Base-by-base conservation (phyloP, 1,139 yeast genomes). In the Taphrina sp. region DNA sequence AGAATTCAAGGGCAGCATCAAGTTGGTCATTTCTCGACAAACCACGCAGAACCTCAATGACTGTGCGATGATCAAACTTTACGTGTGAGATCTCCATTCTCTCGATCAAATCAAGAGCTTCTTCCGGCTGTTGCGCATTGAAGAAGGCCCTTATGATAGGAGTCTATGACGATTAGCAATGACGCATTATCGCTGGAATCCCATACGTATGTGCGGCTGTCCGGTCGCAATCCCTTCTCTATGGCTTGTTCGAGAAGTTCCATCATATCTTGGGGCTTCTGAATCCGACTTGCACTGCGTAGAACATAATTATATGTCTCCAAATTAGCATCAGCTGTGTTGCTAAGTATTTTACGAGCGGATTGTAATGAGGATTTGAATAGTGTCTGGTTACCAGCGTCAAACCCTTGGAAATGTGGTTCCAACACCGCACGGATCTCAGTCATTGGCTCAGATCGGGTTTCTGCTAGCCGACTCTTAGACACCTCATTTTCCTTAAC, bases 61-160 rank as follows among this genome's bases (percentile, higher is more conserved):
- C 17, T 7, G 47, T 43, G 20, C 38, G n/a, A 12, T 29, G 31
- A 22, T 43, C 47, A 20, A 43, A 43, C 12, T 31, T 29, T 19
- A 43, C 47, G 26, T 33, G 24, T 14, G 47, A 43, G n/a, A 43
- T 17, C 20, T 43, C 47, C 47, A 43, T 43, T 20, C 47, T 24
- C n/a, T 43, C 47, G 8, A 43, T 43, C 2, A 43, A 38, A 33
- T 29, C 37, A 2, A 43, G 29, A 8, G 47, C 47, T 28, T 43
- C 37, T 10, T 43, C 26, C 38, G 47, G 37, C 20, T 16, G 36
- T 14, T 31, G 38, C 12, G 36, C 38, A 8, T n/a, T 26, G 19
- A 43, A 43, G 28, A 43, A 20, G 14, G 29, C 31, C 7, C 47
- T 10, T 5, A 43, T 31, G 38, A 43, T 43, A 5, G 47, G 47